phyloP scores from a whole-genome alignment of 202 grass and related monocot genomes.

The Miscanthus sacchariflorus region DNA sequence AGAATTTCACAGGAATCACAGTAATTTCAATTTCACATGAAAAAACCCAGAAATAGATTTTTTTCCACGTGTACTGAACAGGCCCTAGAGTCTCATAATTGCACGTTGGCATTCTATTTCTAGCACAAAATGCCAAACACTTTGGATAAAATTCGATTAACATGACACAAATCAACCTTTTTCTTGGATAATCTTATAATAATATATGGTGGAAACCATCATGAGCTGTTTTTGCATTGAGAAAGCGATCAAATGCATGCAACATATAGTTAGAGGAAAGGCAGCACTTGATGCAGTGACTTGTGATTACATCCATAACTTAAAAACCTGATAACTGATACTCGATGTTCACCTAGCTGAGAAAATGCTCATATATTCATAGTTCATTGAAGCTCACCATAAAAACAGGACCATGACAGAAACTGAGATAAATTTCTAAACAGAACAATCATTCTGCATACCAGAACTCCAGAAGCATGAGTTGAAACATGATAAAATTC shows the following conservation, averaged over 20 bases:
- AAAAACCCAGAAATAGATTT: too few species aligned
- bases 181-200: background rate
- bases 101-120: background rate
- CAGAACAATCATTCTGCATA: constrained; percentile 8
- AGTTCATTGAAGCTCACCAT: background rate
- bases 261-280: background rate
- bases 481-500: constrained; percentile 14
- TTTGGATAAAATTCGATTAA: background rate
- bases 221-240: background rate
- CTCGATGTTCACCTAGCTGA: background rate
- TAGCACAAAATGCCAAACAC: background rate
- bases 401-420: background rate
- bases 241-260: background rate
- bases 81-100: too few species aligned
- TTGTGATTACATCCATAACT: background rate
- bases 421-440: background rate
- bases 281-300: background rate
- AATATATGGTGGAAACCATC: background rate
- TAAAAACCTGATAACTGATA: background rate
- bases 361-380: background rate
- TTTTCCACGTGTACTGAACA: too few species aligned
- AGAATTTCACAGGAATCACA: too few species aligned
- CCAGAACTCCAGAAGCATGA: background rate
- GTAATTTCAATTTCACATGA: too few species aligned
- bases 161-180: background rate